phyloP scores from a whole-genome alignment of 805 yeast genomes.

The Isabelozyma gotoi region DNA sequence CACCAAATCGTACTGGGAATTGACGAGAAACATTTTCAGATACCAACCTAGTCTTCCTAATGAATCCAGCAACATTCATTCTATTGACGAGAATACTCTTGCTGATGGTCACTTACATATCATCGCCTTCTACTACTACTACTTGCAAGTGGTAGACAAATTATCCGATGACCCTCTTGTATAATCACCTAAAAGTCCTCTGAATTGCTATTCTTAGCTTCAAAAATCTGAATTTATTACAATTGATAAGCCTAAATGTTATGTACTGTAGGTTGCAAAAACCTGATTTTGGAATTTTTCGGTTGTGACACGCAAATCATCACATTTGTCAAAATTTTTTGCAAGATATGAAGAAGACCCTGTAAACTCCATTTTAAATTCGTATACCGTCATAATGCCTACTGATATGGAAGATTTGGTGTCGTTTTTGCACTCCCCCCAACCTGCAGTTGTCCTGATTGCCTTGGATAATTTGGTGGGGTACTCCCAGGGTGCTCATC shows the following conservation, averaged over 20 bases:
- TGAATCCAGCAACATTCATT: slow-evolving; percentile 25
- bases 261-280: no score
- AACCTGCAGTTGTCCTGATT: slow-evolving; percentile 74
- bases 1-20: slow-evolving; percentile 41
- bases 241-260: no score
- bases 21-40: slow-evolving; percentile 37
- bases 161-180: slow-evolving; percentile 9
- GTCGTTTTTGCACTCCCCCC: slow-evolving; percentile 76
- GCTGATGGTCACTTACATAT: slow-evolving; percentile 33
- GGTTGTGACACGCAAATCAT: background rate
- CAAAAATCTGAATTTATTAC: no score
- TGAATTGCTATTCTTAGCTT: background rate
- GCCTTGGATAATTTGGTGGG: slow-evolving; percentile 86
- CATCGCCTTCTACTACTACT: slow-evolving; percentile 40
- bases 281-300: no score
- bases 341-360: background rate
- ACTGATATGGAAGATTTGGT: slow-evolving; percentile 58
- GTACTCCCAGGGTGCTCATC: slow-evolving; percentile 69
- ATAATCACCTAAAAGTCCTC: background rate
- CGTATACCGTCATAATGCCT: slow-evolving; percentile 32
- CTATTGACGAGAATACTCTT: slow-evolving; percentile 32
- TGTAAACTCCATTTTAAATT: no score
- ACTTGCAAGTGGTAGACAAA: slow-evolving; percentile 27
- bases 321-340: background rate
- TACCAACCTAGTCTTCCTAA: slow-evolving; percentile 26